Percentiles rank a stretch among this genome's conserved stretches.
phyloP scores from a whole-genome alignment of 148 eudicot genomes.

The Amaranthus hypochondriacus region DNA sequence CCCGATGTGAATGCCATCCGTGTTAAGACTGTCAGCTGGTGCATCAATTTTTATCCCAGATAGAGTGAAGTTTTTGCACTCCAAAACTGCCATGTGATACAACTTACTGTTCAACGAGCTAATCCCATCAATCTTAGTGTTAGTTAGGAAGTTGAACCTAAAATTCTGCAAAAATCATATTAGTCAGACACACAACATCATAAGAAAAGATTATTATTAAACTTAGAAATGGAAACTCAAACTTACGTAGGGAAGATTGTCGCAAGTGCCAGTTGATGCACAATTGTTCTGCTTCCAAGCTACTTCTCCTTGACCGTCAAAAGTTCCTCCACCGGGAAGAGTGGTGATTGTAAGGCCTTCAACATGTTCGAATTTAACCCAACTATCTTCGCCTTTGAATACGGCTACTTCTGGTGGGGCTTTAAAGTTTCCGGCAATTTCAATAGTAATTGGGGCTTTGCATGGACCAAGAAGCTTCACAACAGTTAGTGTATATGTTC shows the following conservation, averaged over 20 bases:
- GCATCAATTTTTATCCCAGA: constrained; percentile 26
- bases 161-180: constrained; percentile 33
- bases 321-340: constrained; percentile 28
- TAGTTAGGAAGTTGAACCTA: constrained; percentile 42
- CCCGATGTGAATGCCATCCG: constrained; percentile 69
- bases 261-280: constrained; percentile 25
- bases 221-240: too few species aligned
- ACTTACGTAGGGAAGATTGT: constrained; percentile 42
- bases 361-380: constrained; percentile 42
- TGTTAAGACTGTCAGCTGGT: constrained; percentile 47
- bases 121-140: constrained; percentile 32
- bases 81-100: constrained; percentile 40
- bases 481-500: constrained; percentile 24
- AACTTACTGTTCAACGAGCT: constrained; percentile 52
- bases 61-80: constrained; percentile 38
- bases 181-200: too few species aligned
- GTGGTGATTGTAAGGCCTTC: constrained; percentile 32
- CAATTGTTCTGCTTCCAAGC: constrained; percentile 51
- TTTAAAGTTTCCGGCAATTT: constrained; percentile 48
- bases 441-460: constrained; percentile 39
- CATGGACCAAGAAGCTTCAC: constrained; percentile 54
- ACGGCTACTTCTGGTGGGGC: constrained; percentile 39
- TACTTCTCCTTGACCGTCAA: constrained; percentile 56
- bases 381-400: constrained; percentile 31
- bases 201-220: too few species aligned